Conservation (phyloP, 169 alveolate genomes). For the Plasmodium ovale region DNA sequence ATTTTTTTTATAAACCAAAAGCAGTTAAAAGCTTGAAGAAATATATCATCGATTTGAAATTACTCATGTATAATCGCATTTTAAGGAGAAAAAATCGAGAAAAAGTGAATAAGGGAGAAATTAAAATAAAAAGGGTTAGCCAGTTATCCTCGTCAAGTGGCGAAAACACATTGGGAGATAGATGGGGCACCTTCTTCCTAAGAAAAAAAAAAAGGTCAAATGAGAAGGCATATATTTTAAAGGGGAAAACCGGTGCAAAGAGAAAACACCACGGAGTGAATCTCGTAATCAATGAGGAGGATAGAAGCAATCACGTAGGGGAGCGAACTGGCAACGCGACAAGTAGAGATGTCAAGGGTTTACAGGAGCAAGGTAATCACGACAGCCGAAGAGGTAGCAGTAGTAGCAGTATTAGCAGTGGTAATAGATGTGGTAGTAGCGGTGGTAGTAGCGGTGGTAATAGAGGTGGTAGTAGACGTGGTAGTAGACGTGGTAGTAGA, state of each 20-base stretch:
- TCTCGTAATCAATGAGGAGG: background rate
- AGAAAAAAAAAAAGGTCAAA: background rate
- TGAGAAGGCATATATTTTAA: background rate
- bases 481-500: background rate
- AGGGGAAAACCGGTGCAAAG: background rate
- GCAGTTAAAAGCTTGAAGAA: slow-evolving; percentile 66
- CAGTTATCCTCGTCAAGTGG: background rate
- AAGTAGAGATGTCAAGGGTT: background rate
- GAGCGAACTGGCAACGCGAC: background rate
- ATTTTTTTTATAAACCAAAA: slow-evolving; percentile 84
- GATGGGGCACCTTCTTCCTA: background rate
- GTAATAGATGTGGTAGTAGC: background rate
- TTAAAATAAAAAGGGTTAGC: background rate
- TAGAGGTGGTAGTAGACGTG: background rate
- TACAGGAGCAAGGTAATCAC: background rate
- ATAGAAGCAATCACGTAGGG: background rate
- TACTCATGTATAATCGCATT: slow-evolving; percentile 58
- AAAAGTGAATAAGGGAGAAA: background rate
- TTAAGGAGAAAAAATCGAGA: slow-evolving; percentile 28
- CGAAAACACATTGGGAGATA: background rate
- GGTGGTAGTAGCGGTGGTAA: background rate
- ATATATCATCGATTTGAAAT: slow-evolving; percentile 46
- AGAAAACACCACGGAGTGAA: background rate
- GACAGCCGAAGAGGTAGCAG: background rate
- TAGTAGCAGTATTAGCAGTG: background rate